These are phyloP conservation scores for Strobilomyces echinocephalus DNA, from an alignment of 768 basidiomycete genomes.

Conservation along the genomic window DNA sequence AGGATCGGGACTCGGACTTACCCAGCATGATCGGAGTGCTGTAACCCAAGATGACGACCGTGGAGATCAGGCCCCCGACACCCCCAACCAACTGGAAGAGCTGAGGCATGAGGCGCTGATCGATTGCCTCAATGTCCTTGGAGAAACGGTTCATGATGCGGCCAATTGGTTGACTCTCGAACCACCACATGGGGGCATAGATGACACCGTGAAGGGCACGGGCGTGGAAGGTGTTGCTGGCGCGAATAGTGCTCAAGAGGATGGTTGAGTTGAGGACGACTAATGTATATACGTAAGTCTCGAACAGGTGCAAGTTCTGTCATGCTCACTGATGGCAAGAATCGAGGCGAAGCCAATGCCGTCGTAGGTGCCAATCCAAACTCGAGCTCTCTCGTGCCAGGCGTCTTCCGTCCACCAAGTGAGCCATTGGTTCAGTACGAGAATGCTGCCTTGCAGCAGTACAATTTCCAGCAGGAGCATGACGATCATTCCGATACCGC, in stretches of 20 bases:
- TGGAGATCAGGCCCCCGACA: constrained; percentile 22
- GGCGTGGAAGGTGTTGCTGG: constrained; percentile 26
- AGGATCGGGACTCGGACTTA: constrained; percentile 26
- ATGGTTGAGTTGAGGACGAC: constrained; percentile 25
- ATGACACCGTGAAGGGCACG: constrained; percentile 21
- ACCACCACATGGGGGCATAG: constrained; percentile 27
- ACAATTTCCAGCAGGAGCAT: constrained; percentile 18
- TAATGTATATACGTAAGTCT: constrained; percentile 7
- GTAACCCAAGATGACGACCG: constrained; percentile 21
- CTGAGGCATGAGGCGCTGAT: constrained; percentile 33
- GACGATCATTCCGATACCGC: constrained; percentile 18
- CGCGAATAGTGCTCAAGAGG: constrained; percentile 25
- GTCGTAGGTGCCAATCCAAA: constrained; percentile 29
- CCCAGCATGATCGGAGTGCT: constrained; percentile 32
- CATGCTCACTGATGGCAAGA: constrained; percentile 17
- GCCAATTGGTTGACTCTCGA: constrained; percentile 36
- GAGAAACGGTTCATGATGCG: constrained; percentile 47
- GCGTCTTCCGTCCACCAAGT: constrained; percentile 29
- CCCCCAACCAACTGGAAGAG: constrained; percentile 26
- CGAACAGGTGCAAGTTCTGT: background rate
- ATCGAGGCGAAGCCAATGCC: constrained; percentile 22
- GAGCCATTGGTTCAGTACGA: constrained; percentile 28
- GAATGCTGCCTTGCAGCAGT: constrained; percentile 21
- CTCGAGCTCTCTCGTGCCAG: constrained; percentile 20
- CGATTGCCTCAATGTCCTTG: constrained; percentile 38